Evolutionary conservation across 1,284 basidiomycete species (phyloP), one percentile per base, ranked within the genome.

Genomic region (Heliocybe sulcata): DNA sequence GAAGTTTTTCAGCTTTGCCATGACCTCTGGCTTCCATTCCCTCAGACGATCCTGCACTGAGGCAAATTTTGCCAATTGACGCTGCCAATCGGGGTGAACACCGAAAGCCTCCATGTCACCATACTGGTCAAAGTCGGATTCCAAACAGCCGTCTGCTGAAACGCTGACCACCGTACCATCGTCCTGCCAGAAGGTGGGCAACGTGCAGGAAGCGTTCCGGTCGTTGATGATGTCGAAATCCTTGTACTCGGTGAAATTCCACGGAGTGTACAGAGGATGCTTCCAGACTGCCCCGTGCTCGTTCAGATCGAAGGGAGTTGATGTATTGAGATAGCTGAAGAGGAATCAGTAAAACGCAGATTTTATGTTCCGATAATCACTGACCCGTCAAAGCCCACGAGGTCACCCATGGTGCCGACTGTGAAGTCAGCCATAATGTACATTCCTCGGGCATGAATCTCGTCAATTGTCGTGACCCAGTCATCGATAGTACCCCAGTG

Each of bases 81-180:
- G 92, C 65, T 95, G 81, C 90, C 89, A 94, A 69, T 92, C 88
- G n/a, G 87, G 87, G 65, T 90, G 92, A 35, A 95, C 92, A 86
- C 93, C 93, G 67, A 96, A 96, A 58, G 93, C 93, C 69, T 95
- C 93, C 80, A 92, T 90, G 72, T 96, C 93, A 59, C 93, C 93
- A 63, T 90, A 96, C 59, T 94, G 92, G 70, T 96, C 93, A 63
- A 95, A 94, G 59, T 94, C 90, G 26, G 88, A 92, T 26, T 73
- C 70, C 61, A 84, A 76, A 68, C 93, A 96, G 23, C 92, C 92
- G 38, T 79, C 74, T 26, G 75, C 72, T 55, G 77, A 72, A 9
- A 86, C 69, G 47, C 80, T 69, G 60, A 90, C 74, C 48, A 82
- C 73, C 0, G 76, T 76, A 22, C 88, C 92, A 59, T 86, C 81